A percentile compares a stretch with the other conserved stretches of the same genome.
Conservation (phyloP, 2,329 filamentous ascomycete genomes). For the Chrysoporthe austroafricana region DNA sequence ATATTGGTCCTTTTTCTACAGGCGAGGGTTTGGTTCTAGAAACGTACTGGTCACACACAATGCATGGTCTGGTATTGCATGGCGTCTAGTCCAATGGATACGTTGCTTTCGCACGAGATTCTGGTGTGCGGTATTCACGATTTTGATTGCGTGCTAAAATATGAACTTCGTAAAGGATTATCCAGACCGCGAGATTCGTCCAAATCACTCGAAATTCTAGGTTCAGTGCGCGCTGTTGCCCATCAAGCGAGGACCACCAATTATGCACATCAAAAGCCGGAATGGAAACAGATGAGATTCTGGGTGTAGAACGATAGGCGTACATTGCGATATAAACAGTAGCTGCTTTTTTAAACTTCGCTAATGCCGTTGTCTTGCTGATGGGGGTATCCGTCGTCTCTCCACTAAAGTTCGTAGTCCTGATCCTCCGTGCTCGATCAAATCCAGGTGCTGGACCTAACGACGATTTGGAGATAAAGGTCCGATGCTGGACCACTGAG, state of each 20-base stretch:
- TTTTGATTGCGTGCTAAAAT: background rate
- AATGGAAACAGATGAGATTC: background rate
- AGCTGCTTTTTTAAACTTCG: background rate
- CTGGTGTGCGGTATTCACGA: background rate
- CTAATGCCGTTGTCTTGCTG: background rate
- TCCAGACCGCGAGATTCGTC: background rate
- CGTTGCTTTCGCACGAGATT: background rate
- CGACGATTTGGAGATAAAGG: too few relatives aligned
- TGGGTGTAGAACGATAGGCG: background rate
- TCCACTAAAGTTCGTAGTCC: background rate
- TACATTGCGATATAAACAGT: background rate
- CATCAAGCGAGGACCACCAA: background rate
- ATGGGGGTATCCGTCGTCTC: background rate
- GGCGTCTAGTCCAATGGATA: constrained; percentile 14
- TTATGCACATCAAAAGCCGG: background rate
- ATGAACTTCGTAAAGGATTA: background rate
- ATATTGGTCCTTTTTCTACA: background rate
- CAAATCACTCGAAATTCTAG: background rate
- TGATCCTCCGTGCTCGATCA: too few relatives aligned
- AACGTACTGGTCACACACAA: background rate
- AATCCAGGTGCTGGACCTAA: too few relatives aligned
- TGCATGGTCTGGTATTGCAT: constrained; percentile 15
- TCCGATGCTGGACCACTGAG: too few relatives aligned
- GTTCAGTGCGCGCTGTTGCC: background rate
- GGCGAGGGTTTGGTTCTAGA: background rate